Evolutionary conservation across 805 yeast species (phyloP).

Genomic region (Saccharomycopsis sp.): DNA sequence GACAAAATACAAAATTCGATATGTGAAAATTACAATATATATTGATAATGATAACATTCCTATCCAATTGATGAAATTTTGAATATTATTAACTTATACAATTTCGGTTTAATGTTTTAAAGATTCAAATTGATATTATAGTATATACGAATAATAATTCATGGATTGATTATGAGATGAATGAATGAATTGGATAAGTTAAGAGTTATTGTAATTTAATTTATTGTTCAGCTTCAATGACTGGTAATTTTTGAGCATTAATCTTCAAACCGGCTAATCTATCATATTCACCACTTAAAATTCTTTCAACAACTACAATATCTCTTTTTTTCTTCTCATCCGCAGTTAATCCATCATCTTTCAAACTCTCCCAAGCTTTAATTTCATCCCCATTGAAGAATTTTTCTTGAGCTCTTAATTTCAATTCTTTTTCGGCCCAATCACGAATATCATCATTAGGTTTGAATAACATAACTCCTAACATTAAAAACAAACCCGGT

Average conservation of each 20-base stretch:
- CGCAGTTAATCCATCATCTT: constrained; percentile 30
- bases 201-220: no score
- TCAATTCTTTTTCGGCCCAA: constrained; percentile 80
- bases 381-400: constrained; percentile 45
- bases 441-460: constrained; percentile 43
- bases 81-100: no score
- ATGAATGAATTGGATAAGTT: no score
- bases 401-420: constrained; percentile 64
- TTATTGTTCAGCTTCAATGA: constrained; percentile 15
- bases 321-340: constrained; percentile 60
- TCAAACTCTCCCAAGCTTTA: constrained; percentile 37
- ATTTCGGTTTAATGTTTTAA: no score
- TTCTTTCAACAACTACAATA: constrained; percentile 69
- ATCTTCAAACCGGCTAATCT: constrained; percentile 48
- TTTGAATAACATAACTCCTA: constrained; percentile 41
- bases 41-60: no score
- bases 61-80: no score
- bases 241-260: constrained; percentile 23
- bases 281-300: constrained; percentile 78
- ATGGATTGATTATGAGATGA: no score
- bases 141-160: no score
- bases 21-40: no score
- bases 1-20: no score
- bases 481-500: constrained; percentile 54
- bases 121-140: no score